Evolutionary conservation across 2,329 filamentous ascomycete genomes (phyloP).

Genomic region (Fusarium oligoseptatum): DNA sequence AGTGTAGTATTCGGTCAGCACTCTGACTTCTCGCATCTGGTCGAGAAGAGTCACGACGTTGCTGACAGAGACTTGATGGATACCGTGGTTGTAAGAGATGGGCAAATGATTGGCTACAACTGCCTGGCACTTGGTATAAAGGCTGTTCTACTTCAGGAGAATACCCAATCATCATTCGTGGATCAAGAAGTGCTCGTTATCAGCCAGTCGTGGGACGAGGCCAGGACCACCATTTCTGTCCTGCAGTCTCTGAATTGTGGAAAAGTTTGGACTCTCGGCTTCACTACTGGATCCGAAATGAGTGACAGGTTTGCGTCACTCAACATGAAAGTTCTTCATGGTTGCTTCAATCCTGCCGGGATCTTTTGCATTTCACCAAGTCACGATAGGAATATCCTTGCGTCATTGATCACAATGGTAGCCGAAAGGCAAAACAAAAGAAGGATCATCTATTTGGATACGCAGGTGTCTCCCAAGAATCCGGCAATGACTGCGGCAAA

Average conservation of each 20-base stretch:
- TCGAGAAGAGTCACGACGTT: not conserved
- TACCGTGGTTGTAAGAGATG: constrained; percentile 12
- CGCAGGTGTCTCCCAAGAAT: constrained; percentile 7
- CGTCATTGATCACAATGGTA: constrained; percentile 10
- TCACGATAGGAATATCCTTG: constrained; percentile 9
- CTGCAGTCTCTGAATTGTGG: constrained; percentile 14
- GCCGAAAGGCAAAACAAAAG: constrained; percentile 3
- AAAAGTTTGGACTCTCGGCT: constrained; percentile 18
- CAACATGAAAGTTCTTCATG: not conserved
- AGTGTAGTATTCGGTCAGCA: constrained; percentile 9
- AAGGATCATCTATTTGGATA: constrained; percentile 16
- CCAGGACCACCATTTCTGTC: constrained; percentile 3
- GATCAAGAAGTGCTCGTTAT: constrained; percentile 14
- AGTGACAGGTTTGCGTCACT: not conserved
- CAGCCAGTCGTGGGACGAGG: constrained; percentile 15
- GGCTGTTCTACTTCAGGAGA: constrained; percentile 14
- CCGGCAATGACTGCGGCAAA: not conserved
- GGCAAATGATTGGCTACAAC: constrained; percentile 10
- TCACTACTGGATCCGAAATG: not conserved
- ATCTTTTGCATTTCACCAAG: constrained; percentile 19
- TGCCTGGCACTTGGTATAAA: constrained; percentile 12
- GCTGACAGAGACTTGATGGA: constrained; percentile 1
- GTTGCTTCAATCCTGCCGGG: constrained; percentile 1
- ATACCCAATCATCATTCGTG: constrained; percentile 13
- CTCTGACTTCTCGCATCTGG: not conserved